Evolutionary conservation across 2,329 filamentous ascomycete genomes (phyloP), one percentile per base, ranked within the genome.

Genomic region (Xylariaceae sp.): DNA sequence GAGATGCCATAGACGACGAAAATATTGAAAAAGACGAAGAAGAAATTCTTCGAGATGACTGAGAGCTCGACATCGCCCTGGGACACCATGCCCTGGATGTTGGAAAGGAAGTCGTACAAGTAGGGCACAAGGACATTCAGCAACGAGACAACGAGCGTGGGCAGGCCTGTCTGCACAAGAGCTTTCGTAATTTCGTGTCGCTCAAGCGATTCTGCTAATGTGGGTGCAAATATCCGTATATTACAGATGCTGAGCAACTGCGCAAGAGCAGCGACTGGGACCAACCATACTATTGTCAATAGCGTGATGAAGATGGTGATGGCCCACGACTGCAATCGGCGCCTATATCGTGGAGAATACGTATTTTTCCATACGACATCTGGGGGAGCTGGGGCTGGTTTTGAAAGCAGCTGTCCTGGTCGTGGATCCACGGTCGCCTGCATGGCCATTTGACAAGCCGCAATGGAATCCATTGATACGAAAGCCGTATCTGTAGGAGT

Each of bases 21-120:
- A 43, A 97, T 88, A 66, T 98, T 98, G 78, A 98, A 97, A 66
- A 98, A 98, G 9, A 87, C 90, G 62, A 98, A 98, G 74, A 97
- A 95, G 68, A 97, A 98, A 65, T 97, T 98, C 69, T 98, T 98
- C 40, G 89, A 95, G 51, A 98, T 91, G 34, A 94, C 76, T 0
- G 93, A 97, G 6, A 98, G 74, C 64, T 97, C 93, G 17, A 98
- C 83, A 48, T 98, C 93, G 34, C 89, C 89, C 54, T 89, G 87
- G 0, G 93, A 97, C 38, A 95, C 88, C 83, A 94, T 94, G 37
- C 93, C 93, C 68, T 98, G 93, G 39, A 81, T 77, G 61, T 90
- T 90, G 3, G 91, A 89, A 9, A 98, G 77, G 71, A 83, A 96
- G 54, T 95, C 89, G 67, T 98, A 98, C 0, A 98, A 71, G 60